Conservation (phyloP, 139 green algal species). For the Zygnema cylindricum region DNA sequence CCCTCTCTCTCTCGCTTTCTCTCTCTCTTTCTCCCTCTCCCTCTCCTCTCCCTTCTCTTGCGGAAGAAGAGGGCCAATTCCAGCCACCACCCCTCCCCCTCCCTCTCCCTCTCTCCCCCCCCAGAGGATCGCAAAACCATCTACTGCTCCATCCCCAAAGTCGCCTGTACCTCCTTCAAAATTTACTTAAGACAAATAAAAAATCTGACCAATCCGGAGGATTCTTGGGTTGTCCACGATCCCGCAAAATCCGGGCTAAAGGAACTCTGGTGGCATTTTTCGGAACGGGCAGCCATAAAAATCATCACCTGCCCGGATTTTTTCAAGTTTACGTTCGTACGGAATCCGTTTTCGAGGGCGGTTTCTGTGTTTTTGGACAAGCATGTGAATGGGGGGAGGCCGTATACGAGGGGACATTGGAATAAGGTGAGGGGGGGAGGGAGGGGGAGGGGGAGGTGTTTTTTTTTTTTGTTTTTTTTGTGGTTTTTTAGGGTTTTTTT, state of each 20-base stretch:
- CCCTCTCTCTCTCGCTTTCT: not conserved
- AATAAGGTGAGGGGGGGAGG: slow-evolving; percentile 16
- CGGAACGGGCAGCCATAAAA: slow-evolving; percentile 13
- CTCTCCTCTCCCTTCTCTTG: too few species aligned
- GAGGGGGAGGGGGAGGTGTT: not conserved
- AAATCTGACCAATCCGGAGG: not conserved
- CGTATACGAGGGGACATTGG: slow-evolving; percentile 14
- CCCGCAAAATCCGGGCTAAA: not conserved
- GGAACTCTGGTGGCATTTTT: slow-evolving; percentile 6
- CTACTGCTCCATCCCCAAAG: slow-evolving; percentile 35
- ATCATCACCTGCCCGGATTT: slow-evolving; percentile 15
- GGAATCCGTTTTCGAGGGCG: slow-evolving; percentile 20
- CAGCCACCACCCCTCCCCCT: not conserved
- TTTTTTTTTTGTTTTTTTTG: not conserved
- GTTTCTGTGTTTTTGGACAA: slow-evolving; percentile 30
- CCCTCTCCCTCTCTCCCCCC: not conserved
- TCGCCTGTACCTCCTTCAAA: slow-evolving; percentile 30
- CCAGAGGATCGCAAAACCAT: slow-evolving; percentile 25
- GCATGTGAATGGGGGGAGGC: slow-evolving; percentile 26
- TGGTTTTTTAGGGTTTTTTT: not conserved
- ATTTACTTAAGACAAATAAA: not conserved
- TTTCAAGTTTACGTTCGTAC: slow-evolving; percentile 36
- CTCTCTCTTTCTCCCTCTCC: not conserved
- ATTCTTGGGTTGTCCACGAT: not conserved
- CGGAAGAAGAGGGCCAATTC: too few species aligned